These are phyloP conservation scores for Vitis rotundifolia DNA, from an alignment of 164 flowering plant genomes.

Conservation along the genomic window DNA sequence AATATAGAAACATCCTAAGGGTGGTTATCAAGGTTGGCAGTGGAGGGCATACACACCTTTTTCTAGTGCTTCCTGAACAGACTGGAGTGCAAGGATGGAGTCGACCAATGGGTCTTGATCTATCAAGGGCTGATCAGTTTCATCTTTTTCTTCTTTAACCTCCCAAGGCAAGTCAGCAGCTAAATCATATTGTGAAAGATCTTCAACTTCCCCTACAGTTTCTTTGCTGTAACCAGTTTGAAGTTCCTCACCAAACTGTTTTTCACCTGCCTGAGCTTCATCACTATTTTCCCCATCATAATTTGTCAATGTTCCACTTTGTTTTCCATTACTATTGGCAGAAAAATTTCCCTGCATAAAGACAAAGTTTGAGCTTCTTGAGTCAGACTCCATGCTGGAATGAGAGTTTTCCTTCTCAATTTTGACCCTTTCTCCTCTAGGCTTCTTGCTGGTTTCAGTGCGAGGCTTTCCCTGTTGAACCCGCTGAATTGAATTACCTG, in stretches of 20 bases:
- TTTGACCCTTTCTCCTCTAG: slow-evolving; percentile 56
- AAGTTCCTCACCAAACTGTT: slow-evolving; percentile 35
- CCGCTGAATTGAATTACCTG: slow-evolving; percentile 30
- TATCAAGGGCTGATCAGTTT: slow-evolving; percentile 20
- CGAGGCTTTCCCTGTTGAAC: slow-evolving; percentile 37
- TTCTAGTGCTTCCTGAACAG: slow-evolving; percentile 68
- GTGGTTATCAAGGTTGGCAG: not conserved
- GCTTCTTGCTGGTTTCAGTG: slow-evolving; percentile 56
- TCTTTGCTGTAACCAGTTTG: slow-evolving; percentile 32
- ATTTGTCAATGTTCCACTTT: slow-evolving; percentile 31
- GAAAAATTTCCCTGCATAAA: slow-evolving; percentile 43
- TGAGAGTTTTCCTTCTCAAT: slow-evolving; percentile 63
- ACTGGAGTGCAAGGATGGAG: slow-evolving; percentile 52
- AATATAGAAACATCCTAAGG: not conserved
- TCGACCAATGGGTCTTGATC: slow-evolving; percentile 57
- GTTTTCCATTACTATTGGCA: slow-evolving; percentile 41
- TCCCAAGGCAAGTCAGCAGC: slow-evolving; percentile 38
- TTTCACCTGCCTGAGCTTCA: slow-evolving; percentile 40
- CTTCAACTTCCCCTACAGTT: slow-evolving; percentile 49
- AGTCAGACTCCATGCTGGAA: slow-evolving; percentile 83
- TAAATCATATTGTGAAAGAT: slow-evolving; percentile 38
- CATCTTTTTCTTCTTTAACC: slow-evolving; percentile 35
- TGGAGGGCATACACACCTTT: slow-evolving; percentile 36
- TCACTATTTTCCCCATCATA: slow-evolving; percentile 46
- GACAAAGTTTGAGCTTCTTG: slow-evolving; percentile 61